phyloP scores from a whole-genome alignment of 140 eudicot species.

The Erigeron philadelphicus region DNA sequence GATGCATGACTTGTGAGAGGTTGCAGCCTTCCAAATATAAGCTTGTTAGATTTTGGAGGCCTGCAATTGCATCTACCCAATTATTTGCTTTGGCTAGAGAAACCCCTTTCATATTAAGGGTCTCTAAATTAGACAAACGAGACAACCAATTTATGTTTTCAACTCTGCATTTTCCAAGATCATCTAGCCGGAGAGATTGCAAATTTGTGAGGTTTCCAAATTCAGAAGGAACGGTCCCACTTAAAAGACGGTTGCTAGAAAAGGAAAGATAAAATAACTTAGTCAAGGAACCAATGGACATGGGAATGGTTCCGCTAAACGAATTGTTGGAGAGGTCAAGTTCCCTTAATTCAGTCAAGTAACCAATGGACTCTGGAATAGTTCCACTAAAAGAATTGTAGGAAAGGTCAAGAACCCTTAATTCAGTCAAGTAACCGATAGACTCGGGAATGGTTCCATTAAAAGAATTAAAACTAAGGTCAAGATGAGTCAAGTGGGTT shows the following conservation, averaged over 20 bases:
- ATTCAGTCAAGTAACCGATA: background rate
- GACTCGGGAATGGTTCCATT: background rate
- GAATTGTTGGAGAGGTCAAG: background rate
- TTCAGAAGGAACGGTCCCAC: background rate
- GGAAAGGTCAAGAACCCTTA: background rate
- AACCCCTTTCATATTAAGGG: background rate
- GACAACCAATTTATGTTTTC: background rate
- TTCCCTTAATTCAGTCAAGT: background rate
- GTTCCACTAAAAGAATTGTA: background rate
- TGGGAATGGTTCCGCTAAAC: background rate
- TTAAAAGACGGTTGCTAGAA: background rate
- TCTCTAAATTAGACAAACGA: background rate
- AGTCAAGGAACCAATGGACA: background rate
- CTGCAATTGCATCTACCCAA: background rate
- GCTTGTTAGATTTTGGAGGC: background rate
- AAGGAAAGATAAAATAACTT: background rate
- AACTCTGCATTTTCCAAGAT: background rate
- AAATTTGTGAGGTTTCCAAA: background rate
- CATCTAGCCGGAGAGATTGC: background rate
- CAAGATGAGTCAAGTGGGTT: slow-evolving; percentile 3
- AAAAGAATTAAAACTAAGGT: background rate
- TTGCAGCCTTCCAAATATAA: background rate
- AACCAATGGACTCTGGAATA: background rate
- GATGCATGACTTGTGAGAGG: background rate
- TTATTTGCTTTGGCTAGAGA: background rate